Conservation (phyloP, 1,284 basidiomycete species). For the Moesziomyces sp. region DNA sequence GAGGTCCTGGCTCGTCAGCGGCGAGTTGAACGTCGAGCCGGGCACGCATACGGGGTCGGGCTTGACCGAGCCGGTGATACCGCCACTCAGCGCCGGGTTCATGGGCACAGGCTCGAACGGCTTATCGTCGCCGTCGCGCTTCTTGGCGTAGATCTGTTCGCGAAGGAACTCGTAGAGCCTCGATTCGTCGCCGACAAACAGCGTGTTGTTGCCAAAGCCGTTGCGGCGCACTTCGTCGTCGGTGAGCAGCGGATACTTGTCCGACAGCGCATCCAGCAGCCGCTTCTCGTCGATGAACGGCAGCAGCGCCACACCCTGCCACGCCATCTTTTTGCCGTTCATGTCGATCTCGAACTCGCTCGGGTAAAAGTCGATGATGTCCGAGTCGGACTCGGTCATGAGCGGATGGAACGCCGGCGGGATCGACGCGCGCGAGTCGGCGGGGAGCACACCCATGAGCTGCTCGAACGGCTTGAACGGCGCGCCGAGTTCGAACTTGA, state of each 20-base stretch:
- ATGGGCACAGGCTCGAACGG: slow-evolving; percentile 70
- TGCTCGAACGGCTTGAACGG: slow-evolving; percentile 98
- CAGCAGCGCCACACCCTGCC: slow-evolving; percentile 96
- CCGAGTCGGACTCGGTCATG: slow-evolving; percentile 88
- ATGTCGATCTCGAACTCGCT: slow-evolving; percentile 93
- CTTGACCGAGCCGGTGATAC: slow-evolving; percentile 82
- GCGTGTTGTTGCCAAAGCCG: slow-evolving; percentile 82
- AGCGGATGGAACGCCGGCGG: slow-evolving; percentile 85
- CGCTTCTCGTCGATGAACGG: slow-evolving; percentile 94
- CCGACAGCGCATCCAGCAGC: slow-evolving; percentile 77
- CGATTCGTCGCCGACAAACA: slow-evolving; percentile 88
- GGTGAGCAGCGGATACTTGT: slow-evolving; percentile 78
- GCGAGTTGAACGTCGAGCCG: slow-evolving; percentile 86
- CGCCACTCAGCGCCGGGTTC: slow-evolving; percentile 78
- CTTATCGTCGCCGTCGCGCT: slow-evolving; percentile 13
- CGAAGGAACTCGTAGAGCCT: slow-evolving; percentile 86
- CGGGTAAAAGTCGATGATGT: slow-evolving; percentile 97
- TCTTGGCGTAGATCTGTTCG: slow-evolving; percentile 82
- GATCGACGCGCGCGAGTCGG: slow-evolving; percentile 87
- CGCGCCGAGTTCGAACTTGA: slow-evolving; percentile 80
- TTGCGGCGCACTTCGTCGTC: slow-evolving; percentile 88
- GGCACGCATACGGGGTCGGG: slow-evolving; percentile 90
- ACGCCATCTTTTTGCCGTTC: slow-evolving; percentile 99
- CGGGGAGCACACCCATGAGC: slow-evolving; percentile 96
- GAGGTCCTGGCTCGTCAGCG: slow-evolving; percentile 70